A percentile compares a stretch with the other conserved stretches of the same genome.
Conservation (phyloP, 2,329 filamentous ascomycete genomes). For the Colletotrichum falcatum region DNA sequence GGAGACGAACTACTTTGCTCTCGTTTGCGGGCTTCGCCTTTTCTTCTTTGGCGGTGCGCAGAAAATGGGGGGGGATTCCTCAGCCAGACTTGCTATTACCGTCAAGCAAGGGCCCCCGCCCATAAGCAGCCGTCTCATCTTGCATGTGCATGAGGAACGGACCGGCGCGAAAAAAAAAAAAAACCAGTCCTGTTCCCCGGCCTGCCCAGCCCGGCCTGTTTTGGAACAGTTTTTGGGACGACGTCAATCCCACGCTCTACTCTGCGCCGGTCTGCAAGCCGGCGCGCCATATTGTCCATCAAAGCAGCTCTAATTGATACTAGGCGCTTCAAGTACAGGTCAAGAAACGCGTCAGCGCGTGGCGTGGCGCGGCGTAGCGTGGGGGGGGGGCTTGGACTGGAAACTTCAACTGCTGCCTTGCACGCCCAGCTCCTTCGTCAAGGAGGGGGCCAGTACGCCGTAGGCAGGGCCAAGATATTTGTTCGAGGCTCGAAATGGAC, state of each 20-base stretch:
- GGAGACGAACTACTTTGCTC: too few relatives aligned
- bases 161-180: conserved; percentile 30
- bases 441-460: background rate
- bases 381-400: too few relatives aligned
- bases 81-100: conserved; percentile 12
- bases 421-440: background rate
- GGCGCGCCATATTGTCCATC: background rate
- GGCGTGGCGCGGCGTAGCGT: too few relatives aligned
- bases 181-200: conserved; percentile 14
- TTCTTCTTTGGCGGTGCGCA: too few relatives aligned
- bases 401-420: background rate
- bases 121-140: conserved; percentile 29
- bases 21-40: too few relatives aligned
- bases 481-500: background rate
- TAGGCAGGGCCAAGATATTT: background rate
- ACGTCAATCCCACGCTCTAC: background rate
- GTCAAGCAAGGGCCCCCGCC: conserved; percentile 30
- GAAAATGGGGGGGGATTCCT: too few relatives aligned
- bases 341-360: background rate
- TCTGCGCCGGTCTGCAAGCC: background rate
- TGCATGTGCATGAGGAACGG: conserved; percentile 40
- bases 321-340: background rate
- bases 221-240: conserved; percentile 8
- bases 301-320: background rate
- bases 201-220: background rate